phyloP scores from a whole-genome alignment of 805 yeast species.

The Wickerhamiella sorbophila region DNA sequence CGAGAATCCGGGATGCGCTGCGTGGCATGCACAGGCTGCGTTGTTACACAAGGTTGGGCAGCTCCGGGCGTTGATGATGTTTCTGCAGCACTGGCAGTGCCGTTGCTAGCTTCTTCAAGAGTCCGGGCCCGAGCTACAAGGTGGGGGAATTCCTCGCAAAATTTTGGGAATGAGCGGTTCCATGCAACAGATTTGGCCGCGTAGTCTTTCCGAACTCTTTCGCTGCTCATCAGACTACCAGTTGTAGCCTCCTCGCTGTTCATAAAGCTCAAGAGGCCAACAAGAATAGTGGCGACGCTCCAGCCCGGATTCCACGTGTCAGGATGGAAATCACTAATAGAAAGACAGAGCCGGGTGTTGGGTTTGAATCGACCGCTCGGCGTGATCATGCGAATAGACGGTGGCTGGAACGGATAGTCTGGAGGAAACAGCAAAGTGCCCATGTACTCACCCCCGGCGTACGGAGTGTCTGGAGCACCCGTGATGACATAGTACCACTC shows the following conservation, averaged over 20 bases:
- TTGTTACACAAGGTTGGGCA: too few species aligned
- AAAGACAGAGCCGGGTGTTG: constrained; percentile 62
- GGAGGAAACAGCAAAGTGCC: constrained; percentile 60
- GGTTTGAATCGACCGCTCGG: constrained; percentile 79
- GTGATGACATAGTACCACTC: constrained; percentile 90
- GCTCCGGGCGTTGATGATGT: too few species aligned
- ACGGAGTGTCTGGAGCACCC: constrained; percentile 87
- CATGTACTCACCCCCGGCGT: constrained; percentile 32
- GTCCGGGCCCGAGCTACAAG: constrained; percentile 24
- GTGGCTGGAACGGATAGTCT: constrained; percentile 88
- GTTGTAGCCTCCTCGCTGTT: constrained; percentile 69
- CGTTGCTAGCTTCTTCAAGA: neutral
- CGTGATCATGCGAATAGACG: constrained; percentile 75
- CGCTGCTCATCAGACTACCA: constrained; percentile 54
- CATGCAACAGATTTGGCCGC: constrained; percentile 47
- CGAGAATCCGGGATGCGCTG: too few species aligned
- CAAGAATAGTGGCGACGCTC: constrained; percentile 78
- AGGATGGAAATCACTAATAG: constrained; percentile 84
- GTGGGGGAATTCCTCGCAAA: constrained; percentile 58
- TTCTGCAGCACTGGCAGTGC: too few species aligned
- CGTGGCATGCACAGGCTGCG: too few species aligned
- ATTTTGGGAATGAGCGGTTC: constrained; percentile 37
- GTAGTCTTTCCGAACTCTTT: constrained; percentile 37
- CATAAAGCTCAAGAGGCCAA: constrained; percentile 77
- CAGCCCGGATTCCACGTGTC: constrained; percentile 90